Conservation (phyloP, 805 yeast species). For the Ogataea paraovalis region DNA sequence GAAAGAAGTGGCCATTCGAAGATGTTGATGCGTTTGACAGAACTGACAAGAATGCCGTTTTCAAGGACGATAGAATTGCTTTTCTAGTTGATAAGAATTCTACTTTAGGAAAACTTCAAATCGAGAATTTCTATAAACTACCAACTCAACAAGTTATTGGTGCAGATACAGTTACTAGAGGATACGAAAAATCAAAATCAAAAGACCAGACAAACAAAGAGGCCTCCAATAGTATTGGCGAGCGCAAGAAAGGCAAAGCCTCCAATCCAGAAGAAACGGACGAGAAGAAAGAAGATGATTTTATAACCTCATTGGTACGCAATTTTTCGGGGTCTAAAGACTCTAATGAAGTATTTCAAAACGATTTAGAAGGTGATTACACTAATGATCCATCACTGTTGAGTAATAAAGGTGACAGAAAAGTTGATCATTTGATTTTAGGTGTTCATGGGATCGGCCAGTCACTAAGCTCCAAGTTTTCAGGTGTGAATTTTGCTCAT, state of each 20-base stretch:
- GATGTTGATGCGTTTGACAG: conserved; percentile 21
- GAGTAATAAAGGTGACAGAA: conserved; percentile 35
- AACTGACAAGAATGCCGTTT: conserved; percentile 26
- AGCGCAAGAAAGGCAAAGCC: neutral
- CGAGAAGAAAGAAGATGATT: neutral
- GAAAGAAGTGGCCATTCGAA: conserved; percentile 26
- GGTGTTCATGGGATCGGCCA: conserved; percentile 97
- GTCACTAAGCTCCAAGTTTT: conserved; percentile 69
- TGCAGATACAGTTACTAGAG: conserved; percentile 48
- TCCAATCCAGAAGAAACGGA: neutral
- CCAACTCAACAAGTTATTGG: conserved; percentile 37
- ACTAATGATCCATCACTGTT: conserved; percentile 42
- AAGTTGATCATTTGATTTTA: conserved; percentile 59
- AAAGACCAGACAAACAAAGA: conserved; percentile 7
- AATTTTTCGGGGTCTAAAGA: conserved; percentile 9
- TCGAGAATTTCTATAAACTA: conserved; percentile 23
- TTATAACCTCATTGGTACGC: conserved; percentile 9
- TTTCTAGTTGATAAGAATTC: conserved; percentile 26
- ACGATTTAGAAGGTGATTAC: conserved; percentile 49
- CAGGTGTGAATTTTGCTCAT: conserved; percentile 82
- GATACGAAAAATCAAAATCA: conserved; percentile 29
- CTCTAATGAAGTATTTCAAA: conserved; percentile 34
- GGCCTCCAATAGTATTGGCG: neutral
- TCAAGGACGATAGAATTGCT: conserved; percentile 22
- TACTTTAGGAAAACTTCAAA: conserved; percentile 24